Evolutionary conservation across 352 stramenopile species (phyloP).

Genomic region (Pythium volutum): DNA sequence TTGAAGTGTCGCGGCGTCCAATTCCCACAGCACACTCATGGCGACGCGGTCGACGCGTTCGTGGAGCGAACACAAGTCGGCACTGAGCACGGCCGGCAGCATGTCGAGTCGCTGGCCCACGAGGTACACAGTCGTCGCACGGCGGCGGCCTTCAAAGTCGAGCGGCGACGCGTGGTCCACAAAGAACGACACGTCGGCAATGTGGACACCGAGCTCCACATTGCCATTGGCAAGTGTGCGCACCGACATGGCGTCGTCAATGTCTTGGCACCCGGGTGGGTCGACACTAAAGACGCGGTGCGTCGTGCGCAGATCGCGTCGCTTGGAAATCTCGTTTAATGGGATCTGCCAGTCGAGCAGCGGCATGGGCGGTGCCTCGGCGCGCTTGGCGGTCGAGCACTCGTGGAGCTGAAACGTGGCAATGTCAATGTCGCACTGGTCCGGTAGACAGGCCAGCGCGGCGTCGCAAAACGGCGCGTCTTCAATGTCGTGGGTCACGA

Average conservation of each 20-base stretch:
- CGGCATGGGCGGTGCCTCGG: conserved; percentile 36
- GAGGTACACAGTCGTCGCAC: conserved; percentile 97
- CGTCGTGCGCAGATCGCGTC: conserved; percentile 65
- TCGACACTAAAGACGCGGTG: conserved; percentile 90
- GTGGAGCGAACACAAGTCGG: conserved; percentile 91
- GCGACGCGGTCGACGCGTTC: conserved; percentile 86
- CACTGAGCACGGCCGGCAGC: conserved; percentile 87
- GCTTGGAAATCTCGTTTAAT: conserved; percentile 36
- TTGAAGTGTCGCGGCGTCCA: conserved; percentile 66
- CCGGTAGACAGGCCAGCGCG: conserved; percentile 78
- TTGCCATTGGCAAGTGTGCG: conserved; percentile 71
- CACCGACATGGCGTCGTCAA: conserved; percentile 90
- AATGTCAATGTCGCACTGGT: conserved; percentile 47
- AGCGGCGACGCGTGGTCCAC: conserved; percentile 94
- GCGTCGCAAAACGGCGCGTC: conserved; percentile 84
- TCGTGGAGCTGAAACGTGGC: conserved; percentile 56
- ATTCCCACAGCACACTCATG: conserved; percentile 91
- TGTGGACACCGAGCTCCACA: conserved; percentile 96
- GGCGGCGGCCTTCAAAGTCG: conserved; percentile 91
- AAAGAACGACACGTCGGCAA: conserved; percentile 99
- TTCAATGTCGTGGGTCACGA: conserved; percentile 81
- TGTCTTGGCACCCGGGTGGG: conserved; percentile 86
- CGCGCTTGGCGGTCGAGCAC: conserved; percentile 75
- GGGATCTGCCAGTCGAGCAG: conserved; percentile 75
- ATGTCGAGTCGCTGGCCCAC: conserved; percentile 94